Evolutionary conservation across 179 eudicot species (phyloP), one percentile per base, ranked within the genome.

Genomic region (Silene noctiflora): DNA sequence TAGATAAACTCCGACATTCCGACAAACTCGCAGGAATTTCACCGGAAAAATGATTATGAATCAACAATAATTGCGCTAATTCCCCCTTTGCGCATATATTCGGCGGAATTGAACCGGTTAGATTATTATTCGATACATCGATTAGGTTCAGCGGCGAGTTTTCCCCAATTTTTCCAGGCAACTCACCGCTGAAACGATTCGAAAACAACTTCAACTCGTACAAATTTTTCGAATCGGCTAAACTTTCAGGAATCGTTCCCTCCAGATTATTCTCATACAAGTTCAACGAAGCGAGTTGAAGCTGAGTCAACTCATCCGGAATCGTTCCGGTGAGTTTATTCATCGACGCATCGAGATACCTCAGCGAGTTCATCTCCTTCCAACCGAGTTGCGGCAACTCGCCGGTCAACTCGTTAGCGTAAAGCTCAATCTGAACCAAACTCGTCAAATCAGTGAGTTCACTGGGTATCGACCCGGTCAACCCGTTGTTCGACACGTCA

Each of bases 341-440:
- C 92, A 80, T 84, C 25, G 91, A 83, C 1, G 81, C 89, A 60
- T 89, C 91, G 0, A 89, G 59, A 4, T 12, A 9, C 11, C 87
- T n/a, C 19, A 89, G 48, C 0, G 69, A 20, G 6, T 68, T 78
- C 81, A 89, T 67, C 0, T 78, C 79, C 0, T 24, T 31, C 92
- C 89, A 87, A 16, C 92, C 92, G 0, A 39, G 51, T 0, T 42
- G 2, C 9, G 88, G 92, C 17, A 89, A 20, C 81, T 75, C 80
- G 20, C 91, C 88, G 1, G 83, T 53, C 0, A 90, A 25, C 20
- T 83, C 72, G 90, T 93, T 95, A 24, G 64, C 72, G 56, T 85
- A 95, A 1, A 93, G 85, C 88, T 95, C 98, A 6, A 88, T 67
- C 76, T 91, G 98, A 1, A 83, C 81, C 0, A 84, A 25, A 17